Evolutionary conservation across 768 basidiomycete genomes (phyloP), one percentile per base, ranked within the genome.

Genomic region (Lactarius psammicola): DNA sequence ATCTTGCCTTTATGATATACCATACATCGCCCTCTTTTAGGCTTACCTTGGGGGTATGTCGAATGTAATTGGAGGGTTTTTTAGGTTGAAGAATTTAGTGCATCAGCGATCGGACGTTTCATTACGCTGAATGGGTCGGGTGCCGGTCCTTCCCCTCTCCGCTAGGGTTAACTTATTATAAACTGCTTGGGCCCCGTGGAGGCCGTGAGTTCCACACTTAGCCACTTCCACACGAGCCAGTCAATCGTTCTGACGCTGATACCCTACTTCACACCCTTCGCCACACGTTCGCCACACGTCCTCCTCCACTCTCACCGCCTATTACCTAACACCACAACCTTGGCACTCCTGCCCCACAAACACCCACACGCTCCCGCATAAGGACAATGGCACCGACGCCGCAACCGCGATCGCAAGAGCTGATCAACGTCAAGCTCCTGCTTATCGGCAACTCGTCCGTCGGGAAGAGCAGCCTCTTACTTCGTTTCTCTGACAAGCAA

Each of bases 401-500:
- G 3, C 53, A 49, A 20, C 54, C 53, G 28, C 54, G 33, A 2
- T 34, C 40, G 23, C 53, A 66, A 59, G 65, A 66, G 26, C 49
- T 54, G n/a, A 62, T 90, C 49, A 94, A 93, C 63, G 86, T 89
- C 75, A 94, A 94, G 77, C 82, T 94, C 2, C 83, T 94, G 13
- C 81, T 94, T 36, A 94, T 94, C 57, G 91, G 91, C 40, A 92
- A 92, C 72, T 89, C 90, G 10, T 92, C 89, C 4, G 96, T 98
- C 17, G 96, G 96, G 71, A 92, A 95, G 81, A 93, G 89, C 68
- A 94, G 92, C 70, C 80, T 98, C 17, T 76, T 98, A 4, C 80
- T 98, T 10, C 84, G 96, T n/a, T 98, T 98, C 80, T 95, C 95
- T 3, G 95, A 98, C 74, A 92, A 96, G 77, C 91, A 93, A 72